phyloP scores from a whole-genome alignment of 1,284 basidiomycete genomes.

The Earliella scabrosa region DNA sequence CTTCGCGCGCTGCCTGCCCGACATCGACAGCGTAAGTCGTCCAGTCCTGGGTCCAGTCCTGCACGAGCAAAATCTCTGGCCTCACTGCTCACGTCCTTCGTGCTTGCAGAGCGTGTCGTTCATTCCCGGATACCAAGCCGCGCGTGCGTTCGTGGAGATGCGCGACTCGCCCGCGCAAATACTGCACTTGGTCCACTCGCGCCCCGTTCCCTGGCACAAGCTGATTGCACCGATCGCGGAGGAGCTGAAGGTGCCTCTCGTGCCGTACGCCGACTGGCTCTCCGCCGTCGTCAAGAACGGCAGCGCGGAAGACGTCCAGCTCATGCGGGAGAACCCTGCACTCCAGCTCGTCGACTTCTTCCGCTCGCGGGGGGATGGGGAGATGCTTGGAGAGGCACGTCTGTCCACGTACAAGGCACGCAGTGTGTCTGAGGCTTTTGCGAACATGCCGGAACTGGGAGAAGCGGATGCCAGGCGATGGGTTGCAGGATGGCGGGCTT shows the following conservation, averaged over 20 bases:
- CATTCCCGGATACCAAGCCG: conserved; percentile 27
- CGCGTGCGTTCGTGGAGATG: conserved; percentile 26
- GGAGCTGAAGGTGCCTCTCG: conserved; percentile 15
- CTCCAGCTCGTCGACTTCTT: conserved; percentile 22
- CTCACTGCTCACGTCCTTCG: background rate
- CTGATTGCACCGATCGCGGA: conserved; percentile 12
- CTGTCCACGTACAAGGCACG: conserved; percentile 6
- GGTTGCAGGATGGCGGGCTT: conserved; percentile 11
- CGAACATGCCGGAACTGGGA: conserved; percentile 3
- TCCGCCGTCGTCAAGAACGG: conserved; percentile 4
- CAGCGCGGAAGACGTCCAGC: background rate
- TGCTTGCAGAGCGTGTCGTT: conserved; percentile 22
- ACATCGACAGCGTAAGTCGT: conserved; percentile 2
- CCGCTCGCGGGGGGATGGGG: background rate
- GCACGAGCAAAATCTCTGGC: too few species aligned
- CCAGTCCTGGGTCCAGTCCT: too few species aligned
- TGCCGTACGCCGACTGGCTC: conserved; percentile 17
- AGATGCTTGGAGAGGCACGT: conserved; percentile 6
- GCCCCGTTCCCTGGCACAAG: conserved; percentile 15
- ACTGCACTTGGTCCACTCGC: conserved; percentile 18
- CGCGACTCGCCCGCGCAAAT: conserved; percentile 14
- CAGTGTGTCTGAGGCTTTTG: conserved; percentile 6
- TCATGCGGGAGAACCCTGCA: conserved; percentile 15
- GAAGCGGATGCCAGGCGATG: conserved; percentile 3
- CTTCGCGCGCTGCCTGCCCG: conserved; percentile 2